phyloP scores from a whole-genome alignment of 1,284 basidiomycete species.

The Boletellus deceptivus region DNA sequence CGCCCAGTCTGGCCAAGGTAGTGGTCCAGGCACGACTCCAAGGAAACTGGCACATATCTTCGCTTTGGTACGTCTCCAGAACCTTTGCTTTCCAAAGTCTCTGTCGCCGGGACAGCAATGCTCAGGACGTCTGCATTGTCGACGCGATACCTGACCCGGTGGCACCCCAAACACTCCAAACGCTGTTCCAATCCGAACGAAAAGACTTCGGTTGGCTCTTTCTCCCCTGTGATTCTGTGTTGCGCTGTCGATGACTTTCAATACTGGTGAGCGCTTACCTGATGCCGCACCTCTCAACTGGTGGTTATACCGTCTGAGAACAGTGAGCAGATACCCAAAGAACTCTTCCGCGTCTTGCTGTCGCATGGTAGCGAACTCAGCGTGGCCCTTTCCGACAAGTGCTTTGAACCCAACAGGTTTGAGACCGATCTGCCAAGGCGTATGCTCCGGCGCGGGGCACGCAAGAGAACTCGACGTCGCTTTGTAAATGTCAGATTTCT shows the following conservation, averaged over 20 bases:
- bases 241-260: background rate
- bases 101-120: conserved; percentile 67
- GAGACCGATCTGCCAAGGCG: conserved; percentile 81
- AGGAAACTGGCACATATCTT: conserved; percentile 67
- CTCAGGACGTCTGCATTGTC: conserved; percentile 80
- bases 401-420: conserved; percentile 85
- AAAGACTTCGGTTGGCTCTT: conserved; percentile 75
- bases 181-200: conserved; percentile 84
- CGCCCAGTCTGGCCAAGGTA: conserved; percentile 49
- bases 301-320: conserved; percentile 66
- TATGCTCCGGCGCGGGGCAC: conserved; percentile 42
- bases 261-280: conserved; percentile 26
- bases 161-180: conserved; percentile 80
- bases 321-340: conserved; percentile 75
- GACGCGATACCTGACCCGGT: conserved; percentile 84
- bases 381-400: conserved; percentile 89
- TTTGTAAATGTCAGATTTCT: conserved; percentile 12
- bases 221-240: conserved; percentile 18
- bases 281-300: conserved; percentile 41
- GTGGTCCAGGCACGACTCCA: conserved; percentile 68
- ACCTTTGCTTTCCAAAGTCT: conserved; percentile 35
- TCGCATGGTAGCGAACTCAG: conserved; percentile 94
- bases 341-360: conserved; percentile 99
- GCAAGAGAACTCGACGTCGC: conserved; percentile 32
- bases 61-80: conserved; percentile 40